A percentile compares a stretch with the other conserved stretches of the same genome.
Conservation (phyloP, 306 rosid genomes). For the Bauhinia variegata region DNA sequence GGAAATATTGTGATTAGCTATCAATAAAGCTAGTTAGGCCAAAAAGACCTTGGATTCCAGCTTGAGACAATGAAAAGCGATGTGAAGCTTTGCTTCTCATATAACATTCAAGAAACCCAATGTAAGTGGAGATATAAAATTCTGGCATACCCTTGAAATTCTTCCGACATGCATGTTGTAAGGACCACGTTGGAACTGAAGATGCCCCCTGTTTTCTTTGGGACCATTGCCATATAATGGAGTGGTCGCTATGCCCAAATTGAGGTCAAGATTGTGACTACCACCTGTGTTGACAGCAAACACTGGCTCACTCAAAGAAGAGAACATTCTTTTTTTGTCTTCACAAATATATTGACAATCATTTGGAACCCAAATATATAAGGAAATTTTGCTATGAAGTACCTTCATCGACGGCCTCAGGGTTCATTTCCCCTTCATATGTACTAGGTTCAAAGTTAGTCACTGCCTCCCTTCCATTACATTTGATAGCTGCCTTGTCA, state of each 20-base stretch:
- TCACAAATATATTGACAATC: not conserved
- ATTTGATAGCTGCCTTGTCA: constrained; percentile 95
- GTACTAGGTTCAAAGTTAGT: constrained; percentile 91
- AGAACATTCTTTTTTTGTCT: not conserved
- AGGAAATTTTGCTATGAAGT: constrained; percentile 6
- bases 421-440: constrained; percentile 68
- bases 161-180: constrained; percentile 52
- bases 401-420: constrained; percentile 69
- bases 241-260: constrained; percentile 74
- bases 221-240: constrained; percentile 52
- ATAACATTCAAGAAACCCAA: constrained; percentile 14
- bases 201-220: constrained; percentile 56
- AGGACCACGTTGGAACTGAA: constrained; percentile 60
- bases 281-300: constrained; percentile 54
- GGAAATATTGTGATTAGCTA: constrained; percentile 7
- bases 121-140: constrained; percentile 1
- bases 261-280: constrained; percentile 81
- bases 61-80: constrained; percentile 6
- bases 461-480: constrained; percentile 96
- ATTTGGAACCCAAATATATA: constrained; percentile 7
- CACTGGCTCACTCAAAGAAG: constrained; percentile 15
- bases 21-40: constrained; percentile 15
- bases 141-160: constrained; percentile 56
- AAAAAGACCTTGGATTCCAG: constrained; percentile 10
- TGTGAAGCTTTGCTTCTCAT: not conserved